Evolutionary conservation across 257 asterid species (phyloP).

Genomic region (Catharanthus roseus): DNA sequence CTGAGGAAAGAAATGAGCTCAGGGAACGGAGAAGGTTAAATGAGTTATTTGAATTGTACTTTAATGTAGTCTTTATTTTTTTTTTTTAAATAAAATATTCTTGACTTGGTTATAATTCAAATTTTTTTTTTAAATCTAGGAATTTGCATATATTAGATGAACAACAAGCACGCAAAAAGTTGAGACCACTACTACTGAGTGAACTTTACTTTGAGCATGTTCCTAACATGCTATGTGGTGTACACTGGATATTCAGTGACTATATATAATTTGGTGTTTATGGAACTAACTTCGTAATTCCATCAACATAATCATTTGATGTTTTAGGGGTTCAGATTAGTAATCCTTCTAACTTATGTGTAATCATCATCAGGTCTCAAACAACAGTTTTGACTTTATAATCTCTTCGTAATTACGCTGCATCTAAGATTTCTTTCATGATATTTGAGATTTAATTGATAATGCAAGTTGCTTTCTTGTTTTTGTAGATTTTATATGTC

Average conservation of each 20-base stretch:
- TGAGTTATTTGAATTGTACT: constrained; percentile 11
- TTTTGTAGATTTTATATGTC: not conserved
- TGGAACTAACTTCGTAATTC: not conserved
- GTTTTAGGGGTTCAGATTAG: not conserved
- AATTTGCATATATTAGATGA: not conserved
- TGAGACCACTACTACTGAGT: not conserved
- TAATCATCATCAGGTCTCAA: not conserved
- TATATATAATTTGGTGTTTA: not conserved
- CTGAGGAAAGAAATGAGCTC: constrained; percentile 58
- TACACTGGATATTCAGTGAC: not conserved
- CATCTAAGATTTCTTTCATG: not conserved
- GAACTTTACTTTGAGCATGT: not conserved
- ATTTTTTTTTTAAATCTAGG: not conserved
- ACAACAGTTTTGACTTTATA: not conserved
- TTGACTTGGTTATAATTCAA: not conserved
- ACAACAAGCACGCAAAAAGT: not conserved
- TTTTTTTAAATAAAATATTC: not conserved
- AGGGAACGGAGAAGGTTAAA: constrained; percentile 66
- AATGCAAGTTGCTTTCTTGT: not conserved
- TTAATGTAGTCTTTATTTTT: not conserved
- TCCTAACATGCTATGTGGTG: not conserved
- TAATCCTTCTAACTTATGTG: not conserved
- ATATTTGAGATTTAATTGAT: not conserved
- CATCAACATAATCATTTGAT: not conserved
- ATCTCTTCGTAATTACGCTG: not conserved